Evolutionary conservation across 139 green algal species (phyloP), one percentile per base, ranked within the genome.

Genomic region (Coelastrella sp.): DNA sequence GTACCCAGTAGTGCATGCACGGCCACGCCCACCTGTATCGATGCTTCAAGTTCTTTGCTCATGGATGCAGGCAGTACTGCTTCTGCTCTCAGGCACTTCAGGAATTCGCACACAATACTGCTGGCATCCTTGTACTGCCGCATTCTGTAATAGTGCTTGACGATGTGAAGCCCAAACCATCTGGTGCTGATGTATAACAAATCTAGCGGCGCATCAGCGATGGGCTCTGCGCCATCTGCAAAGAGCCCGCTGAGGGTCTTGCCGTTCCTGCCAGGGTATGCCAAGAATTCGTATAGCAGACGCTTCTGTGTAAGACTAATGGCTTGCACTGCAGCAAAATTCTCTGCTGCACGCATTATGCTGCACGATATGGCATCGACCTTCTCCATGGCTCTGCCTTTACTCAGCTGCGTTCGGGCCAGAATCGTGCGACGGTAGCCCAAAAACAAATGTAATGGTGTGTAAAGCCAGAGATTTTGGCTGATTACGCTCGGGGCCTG

Each of bases 91-190:
- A 80, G 23, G 68, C 66, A 88, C 83, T 80, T 66, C 8, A 88
- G 68, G 83, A 88, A 88, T 66, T 14, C 54, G 19, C 47, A n/a
- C 54, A 80, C 68, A 0, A 88, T 54, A 16, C 19, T 57, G 10
- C 47, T 73, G 0, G 83, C 83, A 2, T 80, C 83, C 66, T 80
- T 71, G 68, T 80, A 88, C 83, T 88, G 83, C 8, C 83, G 16
- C 83, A 88, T 88, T 14, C 65, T 54, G 68, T 88, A 88, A 54
- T 88, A 88, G 68, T 88, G 83, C 83, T 88, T 88, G 32, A 88
- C 56, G 7, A 88, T 88, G 83, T 80, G 68, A 3, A 80, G 4
- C 32, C 83, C 83, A 19, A 88, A 47, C 83, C 83, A 88, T 13
- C 23, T 75, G 4, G 19, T 58, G 1, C 47, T 61, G 6, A 88